Conservation (phyloP, 2,329 filamentous ascomycete species). For the Diaporthe sp. region DNA sequence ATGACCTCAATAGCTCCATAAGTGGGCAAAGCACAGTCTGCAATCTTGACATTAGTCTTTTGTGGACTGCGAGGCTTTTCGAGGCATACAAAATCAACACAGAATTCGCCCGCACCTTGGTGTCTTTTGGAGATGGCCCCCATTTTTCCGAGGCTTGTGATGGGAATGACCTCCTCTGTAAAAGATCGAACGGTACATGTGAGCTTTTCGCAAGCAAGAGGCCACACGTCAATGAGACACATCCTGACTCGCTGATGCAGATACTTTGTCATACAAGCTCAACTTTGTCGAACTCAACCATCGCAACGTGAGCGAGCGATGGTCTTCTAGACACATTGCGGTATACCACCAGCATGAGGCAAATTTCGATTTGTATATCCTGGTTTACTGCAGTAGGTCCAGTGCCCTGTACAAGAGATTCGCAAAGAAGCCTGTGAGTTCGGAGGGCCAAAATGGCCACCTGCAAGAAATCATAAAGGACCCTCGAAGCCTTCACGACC, state of each 20-base stretch:
- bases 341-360: constrained; percentile 38
- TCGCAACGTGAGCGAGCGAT: constrained; percentile 11
- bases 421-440: neutral
- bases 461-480: neutral
- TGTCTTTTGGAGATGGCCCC: constrained; percentile 38
- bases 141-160: constrained; percentile 38
- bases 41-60: constrained; percentile 29
- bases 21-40: constrained; percentile 31
- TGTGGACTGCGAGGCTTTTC: constrained; percentile 26
- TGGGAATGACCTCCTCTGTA: constrained; percentile 30
- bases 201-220: neutral
- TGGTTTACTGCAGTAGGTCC: constrained; percentile 34
- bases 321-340: constrained; percentile 38
- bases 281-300: constrained; percentile 39
- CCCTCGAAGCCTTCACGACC: constrained; percentile 30
- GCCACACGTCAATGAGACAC: neutral
- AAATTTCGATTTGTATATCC: constrained; percentile 32
- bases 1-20: constrained; percentile 21
- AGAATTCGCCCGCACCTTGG: constrained; percentile 33
- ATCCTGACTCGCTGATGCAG: neutral
- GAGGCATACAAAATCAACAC: constrained; percentile 18
- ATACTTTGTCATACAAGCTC: constrained; percentile 36
- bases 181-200: neutral
- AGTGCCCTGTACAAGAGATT: constrained; percentile 21
- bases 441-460: neutral